phyloP scores from a whole-genome alignment of 1,284 basidiomycete genomes.

The Polyporus tsugae region DNA sequence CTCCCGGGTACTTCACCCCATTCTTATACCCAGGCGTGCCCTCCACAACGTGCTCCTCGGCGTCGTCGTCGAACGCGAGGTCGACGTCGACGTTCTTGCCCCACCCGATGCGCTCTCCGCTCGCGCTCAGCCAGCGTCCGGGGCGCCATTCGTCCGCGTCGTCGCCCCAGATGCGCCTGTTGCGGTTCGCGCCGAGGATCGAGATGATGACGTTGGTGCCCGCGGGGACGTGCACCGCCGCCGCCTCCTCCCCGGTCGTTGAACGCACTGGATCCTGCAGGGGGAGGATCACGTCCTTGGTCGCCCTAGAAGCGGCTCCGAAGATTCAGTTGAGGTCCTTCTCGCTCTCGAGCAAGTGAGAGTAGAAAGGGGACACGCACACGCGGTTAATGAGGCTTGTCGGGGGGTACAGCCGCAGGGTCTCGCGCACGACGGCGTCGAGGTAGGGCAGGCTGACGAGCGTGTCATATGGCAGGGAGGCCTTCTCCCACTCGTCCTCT shows the following conservation, averaged over 20 bases:
- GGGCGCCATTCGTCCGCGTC: conserved; percentile 54
- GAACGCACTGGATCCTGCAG: conserved; percentile 46
- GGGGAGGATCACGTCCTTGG: conserved; percentile 41
- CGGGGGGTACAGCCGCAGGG: conserved; percentile 50
- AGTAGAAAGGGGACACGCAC: conserved; percentile 3
- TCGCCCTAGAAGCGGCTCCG: background rate
- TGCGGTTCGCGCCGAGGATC: conserved; percentile 37
- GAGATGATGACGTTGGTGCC: conserved; percentile 32
- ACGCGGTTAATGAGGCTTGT: conserved; percentile 32
- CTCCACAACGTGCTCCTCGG: background rate
- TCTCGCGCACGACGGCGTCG: conserved; percentile 57
- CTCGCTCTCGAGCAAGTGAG: background rate
- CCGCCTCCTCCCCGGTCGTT: conserved; percentile 40
- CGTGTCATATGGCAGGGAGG: conserved; percentile 35
- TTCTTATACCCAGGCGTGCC: conserved; percentile 22
- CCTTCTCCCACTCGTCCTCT: conserved; percentile 16
- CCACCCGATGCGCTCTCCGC: conserved; percentile 34
- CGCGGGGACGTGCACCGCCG: conserved; percentile 34
- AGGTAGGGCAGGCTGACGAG: conserved; percentile 52
- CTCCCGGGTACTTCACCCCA: conserved; percentile 42
- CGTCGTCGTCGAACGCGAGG: conserved; percentile 21
- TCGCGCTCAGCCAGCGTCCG: conserved; percentile 45
- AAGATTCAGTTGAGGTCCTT: background rate
- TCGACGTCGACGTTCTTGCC: conserved; percentile 25
- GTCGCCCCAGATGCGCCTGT: conserved; percentile 48